Conservation (phyloP, 768 basidiomycete species). For the Pisolithus marmoratus region DNA sequence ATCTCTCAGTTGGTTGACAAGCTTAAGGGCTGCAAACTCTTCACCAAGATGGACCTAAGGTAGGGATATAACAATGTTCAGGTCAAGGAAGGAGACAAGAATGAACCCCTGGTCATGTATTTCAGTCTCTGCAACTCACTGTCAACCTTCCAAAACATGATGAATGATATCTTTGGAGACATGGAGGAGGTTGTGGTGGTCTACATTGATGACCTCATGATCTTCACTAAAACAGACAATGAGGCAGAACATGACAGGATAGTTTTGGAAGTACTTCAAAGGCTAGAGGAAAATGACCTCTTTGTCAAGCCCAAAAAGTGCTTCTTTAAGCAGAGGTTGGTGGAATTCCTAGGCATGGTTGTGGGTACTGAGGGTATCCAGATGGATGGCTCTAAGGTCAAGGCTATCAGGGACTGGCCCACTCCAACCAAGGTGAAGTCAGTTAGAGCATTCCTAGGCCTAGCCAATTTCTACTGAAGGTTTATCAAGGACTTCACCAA, state of each 20-base stretch:
- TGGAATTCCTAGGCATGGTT: too few species aligned
- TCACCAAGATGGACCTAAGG: conserved; percentile 2
- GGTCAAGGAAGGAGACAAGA: conserved; percentile 26
- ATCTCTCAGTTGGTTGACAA: not conserved
- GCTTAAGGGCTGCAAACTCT: not conserved
- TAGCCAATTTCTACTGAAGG: too few species aligned
- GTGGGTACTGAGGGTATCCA: too few species aligned
- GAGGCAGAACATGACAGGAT: conserved; percentile 9
- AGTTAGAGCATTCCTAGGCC: too few species aligned
- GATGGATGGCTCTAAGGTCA: too few species aligned
- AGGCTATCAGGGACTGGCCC: too few species aligned
- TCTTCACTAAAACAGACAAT: conserved; percentile 15
- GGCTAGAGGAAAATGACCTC: too few species aligned
- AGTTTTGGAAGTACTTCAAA: conserved; percentile 3
- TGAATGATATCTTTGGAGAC: conserved; percentile 17
- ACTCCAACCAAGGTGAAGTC: too few species aligned
- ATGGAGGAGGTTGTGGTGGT: conserved; percentile 27
- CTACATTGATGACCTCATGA: conserved; percentile 41
- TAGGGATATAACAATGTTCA: conserved; percentile 21
- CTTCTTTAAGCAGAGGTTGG: too few species aligned
- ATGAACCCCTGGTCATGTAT: conserved; percentile 31
- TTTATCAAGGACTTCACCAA: too few species aligned
- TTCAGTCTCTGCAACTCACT: conserved; percentile 32
- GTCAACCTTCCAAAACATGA: conserved; percentile 24
- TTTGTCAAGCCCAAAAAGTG: too few species aligned